Evolutionary conservation across 2,329 filamentous ascomycete species (phyloP), one percentile per base, ranked within the genome.

Genomic region (Curvularia sp.): DNA sequence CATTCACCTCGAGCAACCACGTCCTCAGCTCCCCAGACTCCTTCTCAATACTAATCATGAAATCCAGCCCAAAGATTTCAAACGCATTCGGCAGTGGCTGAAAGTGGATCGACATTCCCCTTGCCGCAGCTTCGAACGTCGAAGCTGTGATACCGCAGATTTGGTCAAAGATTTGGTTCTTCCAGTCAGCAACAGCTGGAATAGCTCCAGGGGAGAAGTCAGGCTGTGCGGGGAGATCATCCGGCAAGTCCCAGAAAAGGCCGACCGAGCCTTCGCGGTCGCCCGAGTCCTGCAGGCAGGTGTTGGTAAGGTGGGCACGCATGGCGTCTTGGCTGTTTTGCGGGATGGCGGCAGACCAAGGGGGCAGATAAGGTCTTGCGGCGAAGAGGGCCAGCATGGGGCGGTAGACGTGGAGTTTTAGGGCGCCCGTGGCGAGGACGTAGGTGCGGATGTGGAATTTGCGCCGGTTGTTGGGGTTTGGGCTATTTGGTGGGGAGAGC

Each of bases 371-470:
- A 0, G 87, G 77, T 61, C 86, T 85, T 9, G 87, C 88, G 0
- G 95, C 93, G 78, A 98, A 98, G 35, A 99, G 87, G 0, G 94
- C 93, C 10, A 99, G 88, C 93, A 98, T 97, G 60, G 88, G 88
- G 67, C 83, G 87, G 84, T 96, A 97, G 66, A 98, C 91, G 79
- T 92, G 93, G 53, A 98, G 87, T 60, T 88, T 84, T 12, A 99
- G 82, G 1, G 88, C 86, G 43, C 93, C 93, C 1, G 88, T 83
- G 52, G 92, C 91, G 58, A 97, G 84, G 24, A 97, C 91, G 77
- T 99, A 99, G 1, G 90, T 92, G 44, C 95, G 85, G 72, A 99
- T 92, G 79, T 99, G 95, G 80, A 98, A 99, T 78, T 99, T 99
- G 63, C 90, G 86, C 60, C 84, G 39, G 44, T 24, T 12, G n/a